phyloP scores from a whole-genome alignment of 2,329 filamentous ascomycete genomes.

The Ilyonectria mors-panacis region DNA sequence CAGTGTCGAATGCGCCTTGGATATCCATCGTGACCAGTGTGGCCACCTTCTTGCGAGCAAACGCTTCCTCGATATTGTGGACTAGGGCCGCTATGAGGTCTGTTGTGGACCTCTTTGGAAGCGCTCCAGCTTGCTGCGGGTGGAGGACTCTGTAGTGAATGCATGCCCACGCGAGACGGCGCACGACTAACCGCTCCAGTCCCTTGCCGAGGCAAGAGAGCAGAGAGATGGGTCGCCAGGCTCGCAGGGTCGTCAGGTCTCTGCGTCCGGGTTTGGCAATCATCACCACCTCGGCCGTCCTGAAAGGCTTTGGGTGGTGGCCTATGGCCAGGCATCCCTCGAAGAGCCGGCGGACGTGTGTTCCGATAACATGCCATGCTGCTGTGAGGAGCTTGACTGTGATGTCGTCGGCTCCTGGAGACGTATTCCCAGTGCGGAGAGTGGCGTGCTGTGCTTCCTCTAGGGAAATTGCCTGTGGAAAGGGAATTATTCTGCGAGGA shows the following conservation, averaged over 20 bases:
- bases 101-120: constrained; percentile 37
- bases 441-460: constrained; percentile 35
- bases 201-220: constrained; percentile 48
- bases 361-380: constrained; percentile 24
- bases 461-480: constrained; percentile 22
- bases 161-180: constrained; percentile 36
- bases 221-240: constrained; percentile 46
- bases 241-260: constrained; percentile 29
- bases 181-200: constrained; percentile 44
- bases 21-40: constrained; percentile 37
- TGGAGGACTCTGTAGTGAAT: constrained; percentile 40
- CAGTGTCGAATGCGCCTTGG: constrained; percentile 37
- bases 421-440: constrained; percentile 38
- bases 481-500: constrained; percentile 26
- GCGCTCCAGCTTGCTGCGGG: constrained; percentile 38
- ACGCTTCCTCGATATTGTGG: constrained; percentile 39
- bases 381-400: constrained; percentile 36
- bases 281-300: constrained; percentile 42
- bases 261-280: constrained; percentile 43
- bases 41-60: constrained; percentile 27
- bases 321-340: constrained; percentile 34
- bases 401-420: constrained; percentile 39
- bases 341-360: constrained; percentile 32
- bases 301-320: constrained; percentile 39
- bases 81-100: constrained; percentile 29